Conservation (phyloP, 176 grass and related monocot species). For the Eragrostis curvula region DNA sequence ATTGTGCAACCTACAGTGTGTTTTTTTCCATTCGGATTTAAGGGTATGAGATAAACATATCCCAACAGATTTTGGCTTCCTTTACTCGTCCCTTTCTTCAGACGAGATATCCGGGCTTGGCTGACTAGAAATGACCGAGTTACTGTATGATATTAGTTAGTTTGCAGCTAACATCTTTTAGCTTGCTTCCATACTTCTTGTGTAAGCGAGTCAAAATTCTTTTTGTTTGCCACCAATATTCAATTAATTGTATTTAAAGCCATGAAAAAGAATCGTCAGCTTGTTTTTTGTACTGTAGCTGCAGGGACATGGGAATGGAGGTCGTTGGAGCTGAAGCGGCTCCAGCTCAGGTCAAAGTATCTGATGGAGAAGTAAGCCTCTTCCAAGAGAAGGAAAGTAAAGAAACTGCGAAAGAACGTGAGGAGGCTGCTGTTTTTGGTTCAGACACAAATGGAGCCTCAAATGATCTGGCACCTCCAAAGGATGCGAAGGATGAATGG, state of each 20-base stretch:
- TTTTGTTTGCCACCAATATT: background rate
- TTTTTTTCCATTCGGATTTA: background rate
- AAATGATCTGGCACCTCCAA: slow-evolving; percentile 59
- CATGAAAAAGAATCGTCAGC: background rate
- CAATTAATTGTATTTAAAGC: background rate
- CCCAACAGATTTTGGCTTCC: background rate
- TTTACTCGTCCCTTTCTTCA: background rate
- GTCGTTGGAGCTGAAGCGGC: slow-evolving; percentile 61
- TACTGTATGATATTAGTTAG: background rate
- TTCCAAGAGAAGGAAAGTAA: slow-evolving; percentile 72
- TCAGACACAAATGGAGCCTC: slow-evolving; percentile 53
- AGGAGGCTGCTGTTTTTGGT: slow-evolving; percentile 58
- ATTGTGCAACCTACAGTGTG: background rate
- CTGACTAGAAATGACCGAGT: too few species aligned
- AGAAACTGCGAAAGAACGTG: slow-evolving; percentile 59
- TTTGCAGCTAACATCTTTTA: background rate
- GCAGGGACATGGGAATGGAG: slow-evolving; percentile 86
- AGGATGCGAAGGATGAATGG: slow-evolving; percentile 88
- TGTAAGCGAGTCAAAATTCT: background rate
- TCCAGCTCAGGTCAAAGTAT: slow-evolving; percentile 61
- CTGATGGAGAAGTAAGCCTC: slow-evolving; percentile 60
- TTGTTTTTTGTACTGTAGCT: slow-evolving; percentile 11
- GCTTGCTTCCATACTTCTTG: background rate
- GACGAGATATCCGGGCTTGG: background rate
- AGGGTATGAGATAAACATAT: background rate